Base-by-base conservation (phyloP, 2,329 filamentous ascomycete species). In the Tolypocladium nubicola region DNA sequence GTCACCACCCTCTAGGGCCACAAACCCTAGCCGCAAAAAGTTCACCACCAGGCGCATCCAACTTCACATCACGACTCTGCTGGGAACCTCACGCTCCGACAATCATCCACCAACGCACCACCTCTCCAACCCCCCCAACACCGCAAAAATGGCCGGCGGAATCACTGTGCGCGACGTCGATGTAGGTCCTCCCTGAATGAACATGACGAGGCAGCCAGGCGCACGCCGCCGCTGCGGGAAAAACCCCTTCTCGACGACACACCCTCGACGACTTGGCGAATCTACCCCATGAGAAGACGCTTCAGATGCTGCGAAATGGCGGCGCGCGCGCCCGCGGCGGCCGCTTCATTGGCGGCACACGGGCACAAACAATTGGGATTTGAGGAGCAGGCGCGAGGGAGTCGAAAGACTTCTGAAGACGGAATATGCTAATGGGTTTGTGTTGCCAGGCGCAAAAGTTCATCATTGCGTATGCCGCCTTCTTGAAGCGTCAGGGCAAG, bases 401-500 rank as follows among this genome's bases (percentile, higher is more conserved):
- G 80, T 86, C 83, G 84, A 74, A 84, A 85, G 82, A 85, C 79
- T 80, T 86, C 83, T 80, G 81, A 82, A 76, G 83, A 87, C 84
- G 84, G 84, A 87, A 86, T 85, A 76, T 84, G 84, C 84, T 87
- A 83, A 87, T 83, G 76, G 76, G 71, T 72, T 68, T 67, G 58
- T 68, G 68, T 72, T 66, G 74, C 67, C 78, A 89, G 86, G 87
- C 89, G 78, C 88, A 91, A 77, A 90, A 92, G 81, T 94, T 94
- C 83, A 92, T 94, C 80, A 78, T 82, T 69, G 83, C 88, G 74
- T 95, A 94, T 76, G 83, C 88, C 74, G 87, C 84, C 72, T 95
- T 94, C 85, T 79, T 95, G 84, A 94, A 94, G 88, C 86, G 89
- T 72, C 89, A 94, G 83, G 90, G 90, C 79, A 93, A 93, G 83